Evolutionary conservation across 148 eudicot species (phyloP), one percentile per base, ranked within the genome.

Genomic region (Linanthus parryae): DNA sequence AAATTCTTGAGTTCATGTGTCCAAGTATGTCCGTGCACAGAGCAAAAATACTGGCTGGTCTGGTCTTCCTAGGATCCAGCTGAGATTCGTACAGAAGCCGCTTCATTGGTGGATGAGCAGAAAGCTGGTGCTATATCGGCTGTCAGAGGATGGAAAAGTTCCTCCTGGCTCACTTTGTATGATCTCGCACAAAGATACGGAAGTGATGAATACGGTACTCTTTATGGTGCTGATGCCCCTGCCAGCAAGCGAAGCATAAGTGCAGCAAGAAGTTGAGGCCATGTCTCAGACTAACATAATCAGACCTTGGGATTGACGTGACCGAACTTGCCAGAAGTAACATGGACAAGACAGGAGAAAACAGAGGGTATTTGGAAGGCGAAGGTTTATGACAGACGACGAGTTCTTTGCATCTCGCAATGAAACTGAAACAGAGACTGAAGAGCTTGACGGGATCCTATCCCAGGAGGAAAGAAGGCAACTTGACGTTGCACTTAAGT

Each of bases 281-380:
- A 85, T 90, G 97, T 90, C 92, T 35, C 76, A 85, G 74, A 90
- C 88, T 21, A 90, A 80, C 30, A 80, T 80, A 59, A 80, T 77
- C 50, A 78, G 97, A 67, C 95, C 95, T n/a, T 0, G 88, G 97
- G 0, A 83, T 90, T 63, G 91, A 85, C 57, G 97, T 90, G 20
- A 90, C 97, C 5, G 73, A 78, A 55, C 39, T 61, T 90, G 47
- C 97, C 97, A 7, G 88, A 82, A 29, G 31, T 71, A 51, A 82
- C 87, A 2, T 90, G 97, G 97, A 74, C 95, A 47, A 68, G 88
- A 39, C 85, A 77, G 56, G 97, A 85, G 73, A 90, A 70, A 56
- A 45, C 85, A 1, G 97, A 90, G 45, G 95, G 97, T 40, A 61
- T 62, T 16, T 90, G 97, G 97, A 90, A 77, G 69, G 83, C 85